Evolutionary conservation across 306 rosid genomes (phyloP).

Genomic region (Inga oerstediana): DNA sequence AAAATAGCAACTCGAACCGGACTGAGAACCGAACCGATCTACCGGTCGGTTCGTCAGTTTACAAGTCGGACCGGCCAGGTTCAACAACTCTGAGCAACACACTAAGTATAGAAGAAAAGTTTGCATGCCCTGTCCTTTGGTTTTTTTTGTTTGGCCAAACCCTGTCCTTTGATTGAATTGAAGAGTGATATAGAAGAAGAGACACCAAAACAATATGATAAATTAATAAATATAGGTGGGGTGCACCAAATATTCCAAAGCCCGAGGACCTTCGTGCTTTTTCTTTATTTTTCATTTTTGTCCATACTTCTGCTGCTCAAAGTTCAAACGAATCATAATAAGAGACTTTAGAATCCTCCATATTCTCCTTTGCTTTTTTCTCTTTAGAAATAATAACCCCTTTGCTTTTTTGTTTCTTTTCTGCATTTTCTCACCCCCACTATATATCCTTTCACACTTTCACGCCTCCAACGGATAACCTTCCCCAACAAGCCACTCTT

Average conservation of each 20-base stretch:
- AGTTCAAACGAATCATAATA: background rate
- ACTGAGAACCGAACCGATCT: too few relatives aligned
- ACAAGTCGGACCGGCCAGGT: too few relatives aligned
- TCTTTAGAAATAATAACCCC: background rate
- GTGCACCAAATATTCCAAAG: background rate
- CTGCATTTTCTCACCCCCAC: background rate
- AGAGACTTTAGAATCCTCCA: background rate
- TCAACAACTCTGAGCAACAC: too few relatives aligned
- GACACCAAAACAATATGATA: background rate
- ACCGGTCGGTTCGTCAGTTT: too few relatives aligned
- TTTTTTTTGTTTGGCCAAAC: too few relatives aligned
- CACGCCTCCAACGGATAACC: background rate
- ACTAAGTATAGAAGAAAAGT: background rate
- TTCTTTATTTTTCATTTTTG: background rate
- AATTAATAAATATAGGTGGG: background rate
- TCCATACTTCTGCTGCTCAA: slow-evolving; percentile 11
- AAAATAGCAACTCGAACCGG: too few relatives aligned
- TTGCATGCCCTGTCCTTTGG: background rate
- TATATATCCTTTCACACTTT: background rate
- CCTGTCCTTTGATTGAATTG: too few relatives aligned
- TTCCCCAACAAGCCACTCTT: background rate
- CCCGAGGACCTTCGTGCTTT: background rate
- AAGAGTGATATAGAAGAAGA: background rate
- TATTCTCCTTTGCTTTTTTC: slow-evolving; percentile 11
- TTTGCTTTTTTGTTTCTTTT: background rate